Evolutionary conservation across 2,329 filamentous ascomycete species (phyloP), one percentile per base, ranked within the genome.

Genomic region (Bertia moriformis): DNA sequence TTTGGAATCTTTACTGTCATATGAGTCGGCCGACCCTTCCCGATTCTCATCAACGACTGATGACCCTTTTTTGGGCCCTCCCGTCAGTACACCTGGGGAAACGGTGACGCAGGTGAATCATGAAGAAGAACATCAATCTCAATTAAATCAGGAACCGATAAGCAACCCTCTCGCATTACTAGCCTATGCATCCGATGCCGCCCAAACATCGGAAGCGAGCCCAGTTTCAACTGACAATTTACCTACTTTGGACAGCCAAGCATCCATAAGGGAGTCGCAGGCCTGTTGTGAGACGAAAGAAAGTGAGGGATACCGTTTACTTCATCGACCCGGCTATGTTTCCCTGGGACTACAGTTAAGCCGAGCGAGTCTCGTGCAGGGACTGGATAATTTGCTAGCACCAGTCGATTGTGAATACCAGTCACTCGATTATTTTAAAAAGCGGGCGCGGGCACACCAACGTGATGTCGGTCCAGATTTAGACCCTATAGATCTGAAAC

Each of bases 151-250:
- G 4, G 47, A 53, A 36, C 47, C 47, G 2, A 43, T 51, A 30
- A 53, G 49, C 33, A 53, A 54, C 40, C 51, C 50, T 3, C 42
- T 54, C 7, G 51, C 48, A 2, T 35, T 52, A 18, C 38, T 54
- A 4, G 51, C 51, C 2, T 48, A 51, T 42, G 50, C 49, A 10
- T 51, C 49, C 4, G 46, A 45, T 14, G 45, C 48, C 2, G 44
- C 48, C 2, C 46, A 47, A 15, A 40, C 42, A 15, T 37, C 44
- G 15, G 41, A 45, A 30, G 41, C 38, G 12, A 12, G 20, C 18
- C 38, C 27, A 20, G 37, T 45, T 7, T 41, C 40, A 7, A 41
- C 41, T 2, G n/a, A n/a, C n/a, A n/a, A n/a, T n/a, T n/a, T 29
- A 29, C 10, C 10, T 29, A 29, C 24, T n/a, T 10, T 29, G n/a